These are phyloP conservation scores for Bryoglossum gracile DNA, from an alignment of 495 filamentous ascomycete species.

Conservation along the genomic window DNA sequence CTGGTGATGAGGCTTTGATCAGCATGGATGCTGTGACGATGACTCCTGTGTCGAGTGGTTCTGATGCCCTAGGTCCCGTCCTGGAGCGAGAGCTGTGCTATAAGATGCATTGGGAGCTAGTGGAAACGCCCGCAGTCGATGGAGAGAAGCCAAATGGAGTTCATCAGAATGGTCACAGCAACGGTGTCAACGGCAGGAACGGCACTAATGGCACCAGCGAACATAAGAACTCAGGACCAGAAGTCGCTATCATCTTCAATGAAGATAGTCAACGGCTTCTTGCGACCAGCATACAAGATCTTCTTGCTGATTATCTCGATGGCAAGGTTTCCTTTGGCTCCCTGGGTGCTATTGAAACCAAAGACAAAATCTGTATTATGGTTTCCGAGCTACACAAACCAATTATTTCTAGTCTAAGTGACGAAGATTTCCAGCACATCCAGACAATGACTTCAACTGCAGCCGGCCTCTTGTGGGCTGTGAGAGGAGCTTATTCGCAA, in stretches of 20 bases:
- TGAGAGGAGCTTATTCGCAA: constrained; percentile 17
- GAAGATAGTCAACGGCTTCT: background rate
- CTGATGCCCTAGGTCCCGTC: constrained; percentile 1
- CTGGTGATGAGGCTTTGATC: constrained; percentile 26
- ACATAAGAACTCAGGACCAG: constrained; percentile 18
- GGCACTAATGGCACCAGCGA: background rate
- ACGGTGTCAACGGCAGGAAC: constrained; percentile 15
- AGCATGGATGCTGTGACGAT: constrained; percentile 29
- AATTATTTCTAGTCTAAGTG: constrained; percentile 16
- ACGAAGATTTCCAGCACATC: constrained; percentile 28
- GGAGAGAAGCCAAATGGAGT: too few species aligned
- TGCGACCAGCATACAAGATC: background rate
- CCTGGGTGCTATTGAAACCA: background rate
- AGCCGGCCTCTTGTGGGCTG: constrained; percentile 27
- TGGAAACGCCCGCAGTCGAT: background rate
- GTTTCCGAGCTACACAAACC: constrained; percentile 12
- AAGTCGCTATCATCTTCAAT: constrained; percentile 19
- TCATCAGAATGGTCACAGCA: too few species aligned
- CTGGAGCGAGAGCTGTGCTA: constrained; percentile 28
- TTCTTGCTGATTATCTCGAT: background rate
- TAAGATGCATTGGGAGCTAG: constrained; percentile 30
- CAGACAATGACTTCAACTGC: constrained; percentile 30
- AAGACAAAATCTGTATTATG: constrained; percentile 22
- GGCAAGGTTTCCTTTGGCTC: background rate
- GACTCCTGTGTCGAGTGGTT: constrained; percentile 30